A percentile compares a stretch with the other conserved stretches of the same genome.
phyloP scores from a whole-genome alignment of 176 grass and related monocot species.

The Carex scoparia region DNA sequence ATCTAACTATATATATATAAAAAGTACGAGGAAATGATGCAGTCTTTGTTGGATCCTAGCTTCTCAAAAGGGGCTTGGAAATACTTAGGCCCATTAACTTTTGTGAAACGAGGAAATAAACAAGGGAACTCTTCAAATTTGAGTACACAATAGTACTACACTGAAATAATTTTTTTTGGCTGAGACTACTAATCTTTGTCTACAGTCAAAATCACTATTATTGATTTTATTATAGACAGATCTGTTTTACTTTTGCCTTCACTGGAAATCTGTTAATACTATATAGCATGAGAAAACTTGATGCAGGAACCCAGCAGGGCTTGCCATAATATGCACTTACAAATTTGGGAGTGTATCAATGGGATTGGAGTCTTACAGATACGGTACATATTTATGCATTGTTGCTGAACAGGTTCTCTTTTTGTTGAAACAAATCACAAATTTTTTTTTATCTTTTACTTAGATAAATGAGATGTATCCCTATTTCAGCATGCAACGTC shows the following conservation, averaged over 20 bases:
- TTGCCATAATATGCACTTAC: slow-evolving; percentile 93
- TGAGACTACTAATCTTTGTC: neutral
- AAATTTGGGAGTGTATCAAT: slow-evolving; percentile 89
- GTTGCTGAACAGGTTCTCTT: neutral
- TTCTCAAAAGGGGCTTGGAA: neutral
- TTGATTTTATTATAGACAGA: neutral
- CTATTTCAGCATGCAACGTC: slow-evolving; percentile 80
- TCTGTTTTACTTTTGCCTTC: neutral
- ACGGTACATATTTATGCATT: slow-evolving; percentile 39
- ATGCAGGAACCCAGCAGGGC: slow-evolving; percentile 90
- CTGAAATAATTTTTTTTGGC: neutral
- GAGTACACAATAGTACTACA: neutral
- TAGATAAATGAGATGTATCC: slow-evolving; percentile 24
- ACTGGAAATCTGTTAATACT: neutral
- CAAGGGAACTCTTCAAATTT: neutral
- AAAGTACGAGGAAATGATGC: neutral
- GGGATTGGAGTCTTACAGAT: slow-evolving; percentile 95
- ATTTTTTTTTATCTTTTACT: neutral
- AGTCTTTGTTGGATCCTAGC: neutral
- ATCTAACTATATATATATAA: neutral
- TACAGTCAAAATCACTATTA: neutral
- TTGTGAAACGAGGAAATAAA: neutral
- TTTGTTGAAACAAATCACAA: neutral
- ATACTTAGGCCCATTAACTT: neutral
- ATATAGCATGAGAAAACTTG: neutral